A percentile compares a stretch with the other conserved stretches of the same genome.
phyloP scores from a whole-genome alignment of 495 filamentous ascomycete genomes.

The Daldinia concentrica region DNA sequence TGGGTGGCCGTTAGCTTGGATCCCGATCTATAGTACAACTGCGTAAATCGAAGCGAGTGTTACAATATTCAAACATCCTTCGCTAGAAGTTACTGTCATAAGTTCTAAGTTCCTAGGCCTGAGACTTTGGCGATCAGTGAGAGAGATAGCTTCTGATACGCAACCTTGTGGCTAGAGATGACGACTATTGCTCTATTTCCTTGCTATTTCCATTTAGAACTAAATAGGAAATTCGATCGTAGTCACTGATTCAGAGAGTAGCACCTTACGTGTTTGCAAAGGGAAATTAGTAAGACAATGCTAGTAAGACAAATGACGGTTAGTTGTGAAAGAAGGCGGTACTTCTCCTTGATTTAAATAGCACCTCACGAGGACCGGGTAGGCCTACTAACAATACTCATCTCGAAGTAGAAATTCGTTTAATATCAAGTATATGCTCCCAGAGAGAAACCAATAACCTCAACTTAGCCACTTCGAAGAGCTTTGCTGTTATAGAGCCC shows the following conservation, averaged over 20 bases:
- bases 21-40: not conserved
- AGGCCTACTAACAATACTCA: not conserved
- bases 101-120: not conserved
- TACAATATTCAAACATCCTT: not conserved
- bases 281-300: not conserved
- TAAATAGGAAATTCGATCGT: not conserved
- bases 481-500: not conserved
- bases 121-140: constrained; percentile 11
- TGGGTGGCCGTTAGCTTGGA: not conserved
- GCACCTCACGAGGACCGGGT: not conserved
- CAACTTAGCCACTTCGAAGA: no score
- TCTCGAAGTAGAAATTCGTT: no score
- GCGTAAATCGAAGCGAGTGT: not conserved
- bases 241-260: not conserved
- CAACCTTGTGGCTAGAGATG: constrained; percentile 16
- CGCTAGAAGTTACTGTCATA: not conserved
- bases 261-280: not conserved
- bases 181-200: not conserved
- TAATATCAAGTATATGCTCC: no score
- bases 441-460: no score
- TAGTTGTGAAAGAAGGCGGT: not conserved
- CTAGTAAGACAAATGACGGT: not conserved
- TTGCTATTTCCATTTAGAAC: not conserved
- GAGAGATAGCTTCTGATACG: not conserved
- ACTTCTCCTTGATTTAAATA: no score